A percentile compares a stretch with the other conserved stretches of the same genome.
Evolutionary conservation across 345 rosid species (phyloP).

Genomic region (Passiflora organensis): DNA sequence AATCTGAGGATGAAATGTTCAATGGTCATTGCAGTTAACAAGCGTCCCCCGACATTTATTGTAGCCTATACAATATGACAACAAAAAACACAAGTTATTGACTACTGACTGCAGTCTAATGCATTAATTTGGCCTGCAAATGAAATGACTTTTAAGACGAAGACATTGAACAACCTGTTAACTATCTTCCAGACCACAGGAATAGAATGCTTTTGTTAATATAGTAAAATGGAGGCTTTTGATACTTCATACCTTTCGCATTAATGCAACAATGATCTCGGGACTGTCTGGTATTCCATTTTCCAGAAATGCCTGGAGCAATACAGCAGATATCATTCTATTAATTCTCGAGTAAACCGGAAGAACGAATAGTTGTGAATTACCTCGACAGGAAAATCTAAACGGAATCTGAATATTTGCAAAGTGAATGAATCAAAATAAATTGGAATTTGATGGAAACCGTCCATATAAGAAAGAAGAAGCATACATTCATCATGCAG

Average conservation of each 20-base stretch:
- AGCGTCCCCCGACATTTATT: conserved; percentile 68
- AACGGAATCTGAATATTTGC: too few species aligned
- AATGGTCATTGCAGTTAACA: conserved; percentile 57
- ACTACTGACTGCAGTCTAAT: background rate
- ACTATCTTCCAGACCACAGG: background rate
- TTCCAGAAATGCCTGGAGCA: conserved; percentile 65
- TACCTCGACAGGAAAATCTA: too few species aligned
- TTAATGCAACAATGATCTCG: conserved; percentile 50
- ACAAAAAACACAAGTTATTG: background rate
- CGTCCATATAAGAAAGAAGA: background rate
- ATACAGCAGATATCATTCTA: background rate
- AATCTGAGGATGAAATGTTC: conserved; percentile 81
- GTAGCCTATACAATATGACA: conserved; percentile 44
- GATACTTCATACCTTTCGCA: conserved; percentile 50
- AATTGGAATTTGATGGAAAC: background rate
- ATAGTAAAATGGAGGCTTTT: background rate
- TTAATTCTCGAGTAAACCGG: background rate
- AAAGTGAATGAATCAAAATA: background rate
- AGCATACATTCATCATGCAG: conserved; percentile 84
- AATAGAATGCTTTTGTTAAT: background rate
- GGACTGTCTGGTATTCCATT: conserved; percentile 69
- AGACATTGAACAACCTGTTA: too few species aligned
- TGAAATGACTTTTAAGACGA: too few species aligned
- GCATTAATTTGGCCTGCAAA: too few species aligned
- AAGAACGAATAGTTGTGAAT: background rate